Conservation (phyloP, 2,329 filamentous ascomycete genomes). For the Curvularia sp. region DNA sequence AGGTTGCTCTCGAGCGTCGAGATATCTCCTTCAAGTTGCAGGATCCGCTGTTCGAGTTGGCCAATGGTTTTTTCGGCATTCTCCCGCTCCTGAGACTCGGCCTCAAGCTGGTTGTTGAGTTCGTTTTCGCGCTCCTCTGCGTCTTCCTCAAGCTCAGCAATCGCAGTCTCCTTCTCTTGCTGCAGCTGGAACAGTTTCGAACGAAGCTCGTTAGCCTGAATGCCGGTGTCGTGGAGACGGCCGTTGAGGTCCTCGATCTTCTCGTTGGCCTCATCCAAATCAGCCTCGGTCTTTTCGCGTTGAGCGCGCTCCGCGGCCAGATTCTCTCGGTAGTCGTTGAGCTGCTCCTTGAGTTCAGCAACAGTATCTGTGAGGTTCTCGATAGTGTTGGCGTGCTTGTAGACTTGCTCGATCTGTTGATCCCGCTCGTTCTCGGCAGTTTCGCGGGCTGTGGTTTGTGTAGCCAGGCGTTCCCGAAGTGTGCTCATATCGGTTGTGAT, state of each 20-base stretch:
- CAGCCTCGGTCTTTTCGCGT: constrained; percentile 53
- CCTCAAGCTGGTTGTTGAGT: constrained; percentile 48
- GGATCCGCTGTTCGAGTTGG: constrained; percentile 45
- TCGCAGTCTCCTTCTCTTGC: constrained; percentile 49
- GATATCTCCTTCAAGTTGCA: constrained; percentile 46
- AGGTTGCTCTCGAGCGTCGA: constrained; percentile 32
- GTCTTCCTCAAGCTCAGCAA: constrained; percentile 49
- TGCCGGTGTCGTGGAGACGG: constrained; percentile 51
- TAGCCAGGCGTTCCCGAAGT: constrained; percentile 45
- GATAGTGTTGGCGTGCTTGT: constrained; percentile 46
- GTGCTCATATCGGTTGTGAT: constrained; percentile 41
- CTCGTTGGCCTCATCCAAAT: constrained; percentile 52
- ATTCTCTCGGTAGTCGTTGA: constrained; percentile 48
- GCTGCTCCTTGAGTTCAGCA: constrained; percentile 48
- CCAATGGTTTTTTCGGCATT: constrained; percentile 46
- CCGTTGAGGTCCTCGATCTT: constrained; percentile 52
- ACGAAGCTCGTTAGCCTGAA: constrained; percentile 57
- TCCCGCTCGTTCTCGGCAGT: constrained; percentile 49
- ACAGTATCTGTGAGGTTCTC: constrained; percentile 45
- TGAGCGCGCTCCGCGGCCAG: constrained; percentile 53
- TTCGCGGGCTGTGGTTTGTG: constrained; percentile 43
- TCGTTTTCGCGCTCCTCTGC: constrained; percentile 51
- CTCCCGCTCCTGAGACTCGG: constrained; percentile 50
- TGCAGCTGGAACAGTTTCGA: constrained; percentile 57
- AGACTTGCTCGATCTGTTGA: constrained; percentile 44